Evolutionary conservation across 2,329 filamentous ascomycete species (phyloP), one percentile per base, ranked within the genome.

Genomic region (Hypoxylon sp.): DNA sequence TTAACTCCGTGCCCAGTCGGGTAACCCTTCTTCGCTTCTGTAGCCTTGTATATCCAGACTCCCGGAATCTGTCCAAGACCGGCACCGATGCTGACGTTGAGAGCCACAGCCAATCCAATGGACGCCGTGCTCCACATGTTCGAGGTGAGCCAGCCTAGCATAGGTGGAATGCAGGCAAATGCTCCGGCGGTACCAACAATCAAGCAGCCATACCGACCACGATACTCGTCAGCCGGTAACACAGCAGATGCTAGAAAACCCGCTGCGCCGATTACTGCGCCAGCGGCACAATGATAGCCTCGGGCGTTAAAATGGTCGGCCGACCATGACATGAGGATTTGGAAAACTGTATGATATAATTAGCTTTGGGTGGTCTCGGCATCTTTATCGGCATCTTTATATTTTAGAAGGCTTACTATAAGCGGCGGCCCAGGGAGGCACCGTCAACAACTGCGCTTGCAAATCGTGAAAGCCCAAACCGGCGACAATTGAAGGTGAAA

Each of bases 41-140:
- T 78, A 0, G 85, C 81, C 73, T 90, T 90, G 78, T 92, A 92
- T 66, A 91, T 92, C 89, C 89, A 93, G 0, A 91, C 88, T 0
- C 90, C 90, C 0, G 88, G 85, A 41, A 93, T 92, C 76, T 92
- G 90, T 0, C 90, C 90, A 0, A 90, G 83, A 0, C 89, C 90
- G 0, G 89, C 90, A 51, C 84, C 84, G 29, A 91, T 83, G 1
- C 87, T 88, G 14, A 92, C 86, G 67, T 92, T 92, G 66, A 93
- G 78, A 0, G 90, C 90, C 59, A 92, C 90, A 1, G 90, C 90
- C 9, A 93, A 81, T 0, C 90, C 90, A 0, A 87, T 86, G 0
- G 89, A 84, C 0, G 87, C 86, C 0, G 90, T 91, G 58, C 83
- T 87, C 73, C 86, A 86, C 51, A 91, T 80, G 73, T 93, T 93